Base-by-base conservation (phyloP, 2,329 filamentous ascomycete species). In the Cercospora brassicicola region DNA sequence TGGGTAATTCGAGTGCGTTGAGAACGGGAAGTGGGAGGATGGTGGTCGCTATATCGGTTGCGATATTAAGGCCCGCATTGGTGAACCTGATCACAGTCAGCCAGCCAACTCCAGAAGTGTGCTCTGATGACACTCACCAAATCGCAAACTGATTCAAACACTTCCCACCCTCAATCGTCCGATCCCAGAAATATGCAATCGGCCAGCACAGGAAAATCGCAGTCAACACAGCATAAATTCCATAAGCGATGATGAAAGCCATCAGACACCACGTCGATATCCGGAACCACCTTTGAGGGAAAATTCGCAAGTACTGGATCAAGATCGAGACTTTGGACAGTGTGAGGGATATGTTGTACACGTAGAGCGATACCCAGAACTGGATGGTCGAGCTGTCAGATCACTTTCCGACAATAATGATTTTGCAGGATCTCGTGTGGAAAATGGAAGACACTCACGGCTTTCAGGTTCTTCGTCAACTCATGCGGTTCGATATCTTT, bases 261-360 rank as follows among this genome's bases (percentile, higher is more conserved):
- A 79, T 76, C 4, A 77, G 33, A 11, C 69, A 71, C 20, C 72
- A 76, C 51, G 76, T 72, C 13, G 69, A 67, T 15, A 78, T 69
- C 5, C 79, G 78, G 73, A 81, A 81, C 13, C 71, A 72, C 13
- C 73, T 75, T 5, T 79, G 79, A 8, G 78, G 79, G 64, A 85
- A 84, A 30, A 85, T 79, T n/a, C 81, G 81, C 18, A 82, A 78
- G 67, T 84, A 85, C 69, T 84, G 83, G 63, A 84, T 75, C 3
- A 84, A 73, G 42, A 84, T 83, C 0, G 82, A 82, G 8, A 80
- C 76, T 73, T 84, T 84, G 30, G 80, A 81, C 65, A 77, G 78
- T 18, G 73, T 76, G 36, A 81, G 70, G 6, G 76, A 78, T 20
- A 78, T 68, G 64, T 81, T 80, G 72, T 81, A 81, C 23, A 80